These are phyloP conservation scores for Suillus lakei DNA, from an alignment of 768 basidiomycete species.

Conservation along the genomic window DNA sequence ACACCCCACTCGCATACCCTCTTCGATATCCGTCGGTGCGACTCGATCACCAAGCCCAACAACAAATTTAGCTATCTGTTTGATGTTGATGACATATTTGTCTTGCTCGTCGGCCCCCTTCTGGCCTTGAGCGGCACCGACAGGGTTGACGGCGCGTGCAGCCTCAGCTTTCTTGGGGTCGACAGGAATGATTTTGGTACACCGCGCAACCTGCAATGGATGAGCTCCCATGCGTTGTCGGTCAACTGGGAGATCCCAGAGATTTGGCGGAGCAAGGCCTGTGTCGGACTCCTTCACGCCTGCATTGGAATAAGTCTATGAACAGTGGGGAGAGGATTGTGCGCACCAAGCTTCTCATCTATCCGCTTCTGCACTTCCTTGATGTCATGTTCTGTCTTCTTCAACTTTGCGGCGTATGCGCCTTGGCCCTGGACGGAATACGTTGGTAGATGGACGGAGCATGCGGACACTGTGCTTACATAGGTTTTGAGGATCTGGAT, in stretches of 20 bases:
- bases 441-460: conserved; percentile 4
- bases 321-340: background rate
- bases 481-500: conserved; percentile 99
- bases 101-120: conserved; percentile 99
- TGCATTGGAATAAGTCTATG: conserved; percentile 26
- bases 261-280: conserved; percentile 92
- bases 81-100: conserved; percentile 99
- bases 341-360: conserved; percentile 93
- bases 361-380: conserved; percentile 97
- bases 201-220: conserved; percentile 94
- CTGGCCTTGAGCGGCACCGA: conserved; percentile 80
- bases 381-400: conserved; percentile 89
- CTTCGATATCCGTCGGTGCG: conserved; percentile 97
- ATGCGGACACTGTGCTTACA: conserved; percentile 49
- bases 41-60: conserved; percentile 97
- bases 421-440: conserved; percentile 83
- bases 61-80: conserved; percentile 99
- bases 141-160: conserved; percentile 78
- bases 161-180: conserved; percentile 77
- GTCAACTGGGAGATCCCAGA: conserved; percentile 97
- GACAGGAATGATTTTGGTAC: conserved; percentile 95
- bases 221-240: conserved; percentile 91
- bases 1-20: conserved; percentile 99
- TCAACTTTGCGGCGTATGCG: conserved; percentile 88
- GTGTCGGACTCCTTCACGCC: conserved; percentile 99